These are phyloP conservation scores for Ganoderma leucocontextum DNA, from an alignment of 1,284 basidiomycete genomes.

Conservation along the genomic window DNA sequence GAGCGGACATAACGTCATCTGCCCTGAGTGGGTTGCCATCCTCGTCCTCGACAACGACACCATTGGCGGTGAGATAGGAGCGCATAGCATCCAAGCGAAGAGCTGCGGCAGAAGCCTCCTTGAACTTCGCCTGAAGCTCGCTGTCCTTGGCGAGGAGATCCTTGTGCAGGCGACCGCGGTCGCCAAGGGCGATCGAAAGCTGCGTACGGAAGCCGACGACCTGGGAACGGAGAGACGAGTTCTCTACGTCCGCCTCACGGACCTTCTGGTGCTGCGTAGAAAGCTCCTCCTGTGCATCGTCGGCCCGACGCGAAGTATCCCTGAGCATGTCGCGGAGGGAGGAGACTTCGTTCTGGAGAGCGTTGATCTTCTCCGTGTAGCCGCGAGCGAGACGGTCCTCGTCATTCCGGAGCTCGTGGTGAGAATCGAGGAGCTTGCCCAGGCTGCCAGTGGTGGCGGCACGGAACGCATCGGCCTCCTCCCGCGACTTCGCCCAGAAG, in stretches of 20 bases:
- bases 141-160: conserved; percentile 75
- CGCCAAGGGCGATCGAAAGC: conserved; percentile 75
- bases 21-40: conserved; percentile 57
- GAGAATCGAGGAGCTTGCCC: conserved; percentile 85
- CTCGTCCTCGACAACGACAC: conserved; percentile 79
- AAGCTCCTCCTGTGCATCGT: conserved; percentile 76
- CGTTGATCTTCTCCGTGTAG: conserved; percentile 83
- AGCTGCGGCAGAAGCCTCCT: conserved; percentile 77
- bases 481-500: conserved; percentile 87
- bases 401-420: conserved; percentile 81
- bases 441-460: conserved; percentile 85
- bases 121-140: conserved; percentile 71
- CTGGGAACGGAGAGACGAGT: conserved; percentile 78
- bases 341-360: conserved; percentile 79
- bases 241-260: conserved; percentile 75
- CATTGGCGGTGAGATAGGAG: conserved; percentile 90
- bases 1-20: conserved; percentile 56
- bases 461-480: conserved; percentile 89
- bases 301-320: conserved; percentile 76
- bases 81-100: conserved; percentile 86
- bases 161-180: conserved; percentile 77
- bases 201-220: conserved; percentile 82
- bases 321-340: conserved; percentile 82
- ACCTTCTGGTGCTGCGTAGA: conserved; percentile 73
- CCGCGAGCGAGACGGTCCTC: conserved; percentile 78